phyloP scores from a whole-genome alignment of 192 early-diverging fungal genomes.

The Rhizophlyctis rosea region DNA sequence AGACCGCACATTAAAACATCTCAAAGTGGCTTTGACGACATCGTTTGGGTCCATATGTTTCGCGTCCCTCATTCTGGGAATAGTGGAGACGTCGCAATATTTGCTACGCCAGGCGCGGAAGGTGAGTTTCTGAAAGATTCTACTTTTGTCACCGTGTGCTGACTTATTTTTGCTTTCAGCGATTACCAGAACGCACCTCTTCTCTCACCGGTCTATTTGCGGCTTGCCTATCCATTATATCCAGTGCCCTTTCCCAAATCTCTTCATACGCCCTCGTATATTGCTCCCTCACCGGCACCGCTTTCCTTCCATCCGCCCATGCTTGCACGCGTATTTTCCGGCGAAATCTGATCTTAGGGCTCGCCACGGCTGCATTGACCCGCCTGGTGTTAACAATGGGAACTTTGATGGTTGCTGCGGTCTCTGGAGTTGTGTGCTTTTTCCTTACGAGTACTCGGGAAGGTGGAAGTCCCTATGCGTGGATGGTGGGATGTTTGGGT shows the following conservation, averaged over 20 bases:
- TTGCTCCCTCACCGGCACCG: slow-evolving; percentile 66
- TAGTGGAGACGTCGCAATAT: slow-evolving; percentile 52
- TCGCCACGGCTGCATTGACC: slow-evolving; percentile 52
- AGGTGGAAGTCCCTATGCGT: slow-evolving; percentile 53
- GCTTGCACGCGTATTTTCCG: slow-evolving; percentile 69
- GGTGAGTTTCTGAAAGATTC: slow-evolving; percentile 3
- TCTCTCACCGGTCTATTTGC: slow-evolving; percentile 9
- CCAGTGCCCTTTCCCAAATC: too few species aligned
- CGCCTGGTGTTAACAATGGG: slow-evolving; percentile 58
- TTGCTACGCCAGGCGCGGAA: slow-evolving; percentile 51
- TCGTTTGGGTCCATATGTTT: slow-evolving; percentile 68
- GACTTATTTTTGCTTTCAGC: too few species aligned
- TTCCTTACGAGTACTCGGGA: slow-evolving; percentile 41
- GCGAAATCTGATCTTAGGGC: slow-evolving; percentile 67
- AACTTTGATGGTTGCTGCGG: slow-evolving; percentile 50
- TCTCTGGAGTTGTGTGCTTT: slow-evolving; percentile 57
- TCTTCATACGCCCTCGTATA: slow-evolving; percentile 66
- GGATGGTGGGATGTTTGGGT: slow-evolving; percentile 47
- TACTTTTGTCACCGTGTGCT: background rate
- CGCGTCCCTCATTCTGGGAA: slow-evolving; percentile 58
- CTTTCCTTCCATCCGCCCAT: slow-evolving; percentile 53
- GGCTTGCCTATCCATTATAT: slow-evolving; percentile 14
- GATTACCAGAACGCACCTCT: slow-evolving; percentile 19
- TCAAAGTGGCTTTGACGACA: slow-evolving; percentile 45
- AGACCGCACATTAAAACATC: slow-evolving; percentile 32